Evolutionary conservation across 345 rosid species (phyloP), one percentile per base, ranked within the genome.

Genomic region (Rhodamnia argentea): DNA sequence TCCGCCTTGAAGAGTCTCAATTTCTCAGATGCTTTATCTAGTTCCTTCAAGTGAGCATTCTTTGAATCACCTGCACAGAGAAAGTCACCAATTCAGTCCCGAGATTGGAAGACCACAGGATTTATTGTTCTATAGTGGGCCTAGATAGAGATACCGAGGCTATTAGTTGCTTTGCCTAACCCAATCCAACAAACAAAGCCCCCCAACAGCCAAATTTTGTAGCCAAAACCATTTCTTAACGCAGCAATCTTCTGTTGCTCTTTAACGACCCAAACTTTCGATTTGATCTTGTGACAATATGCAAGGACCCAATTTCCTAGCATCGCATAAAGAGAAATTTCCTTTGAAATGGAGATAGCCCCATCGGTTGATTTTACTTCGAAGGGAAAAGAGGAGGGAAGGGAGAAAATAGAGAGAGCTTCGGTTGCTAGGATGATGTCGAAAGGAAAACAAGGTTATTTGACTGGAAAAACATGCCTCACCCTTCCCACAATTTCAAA

Each of bases 1-100:
- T 89, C 89, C 22, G 89, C 85, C 91, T 89, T 89, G 88, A 89
- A 86, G 54, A 89, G 88, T 85, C 87, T 85, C 89, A 89, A 86
- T 50, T 89, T 89, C 87, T 81, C 87, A 18, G 87, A n/a, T 57
- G 88, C 89, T 16, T 91, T 89, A 54, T 86, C 88, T 20, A 88
- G 83, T 8, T 58, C 86, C 59, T 53, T 64, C 85, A 89, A 83
- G 85, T 91, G 91, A 15, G 57, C 86, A 53, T 88, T 51, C 87
- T 90, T 90, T 51, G 22, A 84, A 82, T 85, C 83, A 37, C 82
- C 92, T 88, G 85, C 76, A 84, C 51, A 16, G 26, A 85, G 32
- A 53, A 64, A 47, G 14, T 15, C 8, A 52, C 84, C 37, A 27
- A 26, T 50, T 15, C 52, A 52, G 56, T 50, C 55, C 2, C 84